phyloP scores from a whole-genome alignment of 192 early-diverging fungal species.

The Coemansia sp. region DNA sequence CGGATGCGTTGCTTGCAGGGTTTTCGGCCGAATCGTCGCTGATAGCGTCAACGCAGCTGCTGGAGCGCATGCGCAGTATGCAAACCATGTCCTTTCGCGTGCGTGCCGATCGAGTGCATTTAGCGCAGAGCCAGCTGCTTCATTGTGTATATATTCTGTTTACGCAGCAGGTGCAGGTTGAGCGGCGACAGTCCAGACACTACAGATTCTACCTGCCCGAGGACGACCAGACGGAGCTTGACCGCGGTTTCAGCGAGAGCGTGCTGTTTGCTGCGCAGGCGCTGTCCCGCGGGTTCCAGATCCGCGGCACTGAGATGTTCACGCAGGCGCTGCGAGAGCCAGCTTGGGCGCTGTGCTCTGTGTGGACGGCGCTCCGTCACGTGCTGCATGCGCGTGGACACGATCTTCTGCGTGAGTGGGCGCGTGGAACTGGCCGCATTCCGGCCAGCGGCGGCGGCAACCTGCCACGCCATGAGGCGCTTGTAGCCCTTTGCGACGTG shows the following conservation, averaged over 20 bases:
- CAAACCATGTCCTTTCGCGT: constrained; percentile 39
- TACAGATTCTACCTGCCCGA: constrained; percentile 63
- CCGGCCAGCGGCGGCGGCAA: neutral
- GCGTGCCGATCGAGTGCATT: constrained; percentile 62
- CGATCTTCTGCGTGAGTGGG: constrained; percentile 23
- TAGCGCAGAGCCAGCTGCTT: constrained; percentile 58
- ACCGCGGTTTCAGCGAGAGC: constrained; percentile 67
- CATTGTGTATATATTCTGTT: constrained; percentile 58
- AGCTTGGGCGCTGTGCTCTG: constrained; percentile 56
- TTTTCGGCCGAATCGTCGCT: constrained; percentile 38
- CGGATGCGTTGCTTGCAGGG: constrained; percentile 16
- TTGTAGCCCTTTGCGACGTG: constrained; percentile 57
- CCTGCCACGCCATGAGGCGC: neutral
- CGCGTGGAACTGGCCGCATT: neutral
- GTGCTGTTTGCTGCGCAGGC: constrained; percentile 74
- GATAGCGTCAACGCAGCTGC: constrained; percentile 21
- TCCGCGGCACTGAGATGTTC: constrained; percentile 65
- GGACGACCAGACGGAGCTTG: constrained; percentile 70
- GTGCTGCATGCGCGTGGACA: constrained; percentile 47
- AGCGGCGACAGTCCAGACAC: constrained; percentile 49
- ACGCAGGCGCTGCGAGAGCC: constrained; percentile 58
- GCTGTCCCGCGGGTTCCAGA: constrained; percentile 63
- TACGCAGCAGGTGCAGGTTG: constrained; percentile 44
- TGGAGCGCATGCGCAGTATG: constrained; percentile 28
- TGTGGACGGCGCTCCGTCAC: constrained; percentile 59